phyloP scores from a whole-genome alignment of 768 basidiomycete species.

The Phanerodontia chrysosporium region DNA sequence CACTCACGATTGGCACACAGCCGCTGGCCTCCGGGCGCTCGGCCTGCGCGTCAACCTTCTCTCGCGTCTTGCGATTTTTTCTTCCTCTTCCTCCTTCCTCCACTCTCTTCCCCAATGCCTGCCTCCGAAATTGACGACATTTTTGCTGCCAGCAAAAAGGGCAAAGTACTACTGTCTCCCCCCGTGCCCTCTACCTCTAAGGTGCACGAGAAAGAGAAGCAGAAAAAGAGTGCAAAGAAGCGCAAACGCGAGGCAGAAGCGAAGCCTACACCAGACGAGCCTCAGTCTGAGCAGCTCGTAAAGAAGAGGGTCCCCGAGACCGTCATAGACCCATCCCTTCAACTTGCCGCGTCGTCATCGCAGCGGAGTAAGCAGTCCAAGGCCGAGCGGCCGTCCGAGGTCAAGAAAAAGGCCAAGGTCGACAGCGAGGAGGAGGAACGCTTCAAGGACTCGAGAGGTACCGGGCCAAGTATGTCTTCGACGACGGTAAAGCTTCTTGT shows the following conservation, averaged over 20 bases:
- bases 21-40: not conserved
- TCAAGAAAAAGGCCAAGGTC: constrained; percentile 23
- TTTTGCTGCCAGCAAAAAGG: constrained; percentile 45
- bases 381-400: constrained; percentile 4
- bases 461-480: constrained; percentile 54
- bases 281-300: constrained; percentile 16
- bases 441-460: constrained; percentile 76
- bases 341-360: constrained; percentile 16
- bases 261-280: constrained; percentile 7
- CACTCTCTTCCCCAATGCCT: constrained; percentile 28
- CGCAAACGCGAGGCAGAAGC: constrained; percentile 25
- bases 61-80: not conserved
- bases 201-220: constrained; percentile 16
- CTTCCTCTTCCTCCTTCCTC: not conserved
- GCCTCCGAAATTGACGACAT: constrained; percentile 86
- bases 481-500: constrained; percentile 1
- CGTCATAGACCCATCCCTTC: constrained; percentile 58
- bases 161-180: constrained; percentile 11
- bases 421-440: constrained; percentile 37
- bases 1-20: not conserved
- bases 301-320: constrained; percentile 49
- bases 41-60: constrained; percentile 1
- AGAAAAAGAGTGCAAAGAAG: constrained; percentile 45
- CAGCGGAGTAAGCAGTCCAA: constrained; percentile 32
- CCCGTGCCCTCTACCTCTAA: constrained; percentile 27